Base-by-base conservation (phyloP, 352 stramenopile species). In the Globisporangium nagaii region DNA sequence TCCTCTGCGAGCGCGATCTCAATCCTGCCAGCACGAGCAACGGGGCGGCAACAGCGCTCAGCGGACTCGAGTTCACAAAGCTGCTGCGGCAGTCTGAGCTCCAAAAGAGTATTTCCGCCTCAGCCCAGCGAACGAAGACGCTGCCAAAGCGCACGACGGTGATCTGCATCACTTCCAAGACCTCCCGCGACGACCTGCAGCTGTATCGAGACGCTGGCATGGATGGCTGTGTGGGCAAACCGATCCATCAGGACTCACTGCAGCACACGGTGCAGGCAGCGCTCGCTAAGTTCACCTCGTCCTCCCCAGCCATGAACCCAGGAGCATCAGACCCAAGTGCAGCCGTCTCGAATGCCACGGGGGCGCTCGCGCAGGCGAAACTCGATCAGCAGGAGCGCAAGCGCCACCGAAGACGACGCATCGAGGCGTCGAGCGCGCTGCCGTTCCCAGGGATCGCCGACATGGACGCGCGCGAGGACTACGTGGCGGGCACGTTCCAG, bases 131-230 rank as follows among this genome's bases (percentile, higher is more conserved):
- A 41, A 40, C 12, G 32, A 19, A 4, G 27, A 5, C 3, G 13
- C 43, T 10, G 2, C 31, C 36, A 19, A 59, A 56, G 25, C 72
- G 66, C 7, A 61, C 84, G 11, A 74, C 78, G 0, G 68, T 98
- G 25, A 58, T 97, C 1, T 93, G 78, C n/a, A 47, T 96, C 11
- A 93, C 69, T 17, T 64, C 56, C 11, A 53, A 84, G 46, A 94
- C 80, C 1, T 58, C 75, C 2, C 58, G 72, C 0, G 61, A 72
- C 8, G 86, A 97, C 58, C 66, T 97, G 3, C 75, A 88, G 42
- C 52, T 76, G 8, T 98, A 97, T 65, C 95, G 93, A 57, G 76
- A 93, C 27, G 75, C 68, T 7, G 89, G 88, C n/a, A 94, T 97
- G 73, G 88, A 97, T 61, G 89, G 92, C 5, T 98, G 90, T 53